Percentiles rank a stretch among this genome's conserved stretches.
phyloP scores from a whole-genome alignment of 2,329 filamentous ascomycete species.

The Cladosporium phlei region DNA sequence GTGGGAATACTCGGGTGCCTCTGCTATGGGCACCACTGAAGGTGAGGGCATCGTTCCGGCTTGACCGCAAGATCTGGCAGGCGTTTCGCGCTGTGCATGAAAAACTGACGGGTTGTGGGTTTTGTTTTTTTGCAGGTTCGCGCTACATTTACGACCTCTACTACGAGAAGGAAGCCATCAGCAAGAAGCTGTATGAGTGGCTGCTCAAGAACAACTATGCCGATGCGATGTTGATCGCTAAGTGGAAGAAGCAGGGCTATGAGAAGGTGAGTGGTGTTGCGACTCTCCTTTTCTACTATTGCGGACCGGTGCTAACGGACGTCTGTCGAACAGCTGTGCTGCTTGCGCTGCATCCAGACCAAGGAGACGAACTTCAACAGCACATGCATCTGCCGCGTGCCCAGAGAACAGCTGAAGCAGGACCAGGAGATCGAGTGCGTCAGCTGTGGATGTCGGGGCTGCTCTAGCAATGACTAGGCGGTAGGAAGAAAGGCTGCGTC shows the following conservation, averaged over 20 bases:
- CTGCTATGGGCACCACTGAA: slow-evolving; percentile 19
- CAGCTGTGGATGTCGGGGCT: slow-evolving; percentile 89
- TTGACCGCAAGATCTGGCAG: slow-evolving; percentile 22
- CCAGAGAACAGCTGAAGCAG: slow-evolving; percentile 82
- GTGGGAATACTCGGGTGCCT: too few species aligned
- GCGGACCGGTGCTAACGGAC: background rate
- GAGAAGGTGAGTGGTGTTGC: slow-evolving; percentile 66
- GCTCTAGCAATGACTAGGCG: slow-evolving; percentile 72
- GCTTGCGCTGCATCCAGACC: slow-evolving; percentile 93
- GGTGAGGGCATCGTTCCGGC: slow-evolving; percentile 29
- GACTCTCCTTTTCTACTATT: background rate
- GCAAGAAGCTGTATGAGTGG: slow-evolving; percentile 89
- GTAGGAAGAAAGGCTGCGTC: background rate
- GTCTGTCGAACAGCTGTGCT: slow-evolving; percentile 64
- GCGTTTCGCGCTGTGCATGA: background rate
- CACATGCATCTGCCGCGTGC: slow-evolving; percentile 94
- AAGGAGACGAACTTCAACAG: slow-evolving; percentile 99
- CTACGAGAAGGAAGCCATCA: slow-evolving; percentile 96
- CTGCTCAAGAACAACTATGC: slow-evolving; percentile 94
- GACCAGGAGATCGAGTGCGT: slow-evolving; percentile 89
- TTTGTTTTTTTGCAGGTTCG: slow-evolving; percentile 43
- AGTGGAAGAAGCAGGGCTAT: slow-evolving; percentile 99
- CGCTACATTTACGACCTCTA: slow-evolving; percentile 97
- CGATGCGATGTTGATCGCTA: slow-evolving; percentile 91
- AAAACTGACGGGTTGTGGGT: slow-evolving; percentile 3